Evolutionary conservation across 257 asterid genomes (phyloP).

Genomic region (Solanum chilense): DNA sequence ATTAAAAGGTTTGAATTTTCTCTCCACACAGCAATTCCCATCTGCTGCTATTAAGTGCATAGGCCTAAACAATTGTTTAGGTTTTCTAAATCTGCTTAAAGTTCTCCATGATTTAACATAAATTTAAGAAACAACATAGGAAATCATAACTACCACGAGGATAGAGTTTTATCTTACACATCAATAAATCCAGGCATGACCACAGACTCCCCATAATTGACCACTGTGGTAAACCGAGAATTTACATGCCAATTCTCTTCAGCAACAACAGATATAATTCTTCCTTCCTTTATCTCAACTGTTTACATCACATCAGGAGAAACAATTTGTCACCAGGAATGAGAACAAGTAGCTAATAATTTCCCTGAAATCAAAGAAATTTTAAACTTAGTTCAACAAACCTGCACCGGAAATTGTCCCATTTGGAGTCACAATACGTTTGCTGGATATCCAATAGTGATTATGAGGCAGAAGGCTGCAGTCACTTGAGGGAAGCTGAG

Average conservation of each 20-base stretch:
- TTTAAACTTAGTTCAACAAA: slow-evolving; percentile 9
- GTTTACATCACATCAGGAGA: slow-evolving; percentile 15
- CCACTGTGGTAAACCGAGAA: slow-evolving; percentile 28
- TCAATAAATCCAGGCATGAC: slow-evolving; percentile 93
- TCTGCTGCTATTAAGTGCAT: not conserved
- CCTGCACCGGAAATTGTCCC: slow-evolving; percentile 83
- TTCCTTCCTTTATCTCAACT: slow-evolving; percentile 79
- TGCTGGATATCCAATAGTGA: slow-evolving; percentile 89
- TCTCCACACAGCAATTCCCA: not conserved
- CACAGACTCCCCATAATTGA: slow-evolving; percentile 73
- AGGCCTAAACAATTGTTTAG: not conserved
- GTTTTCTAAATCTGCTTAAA: not conserved
- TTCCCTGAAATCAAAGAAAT: not conserved
- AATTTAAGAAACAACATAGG: not conserved
- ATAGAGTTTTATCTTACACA: slow-evolving; percentile 47
- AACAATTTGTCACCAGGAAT: not conserved
- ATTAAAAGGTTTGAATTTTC: not conserved
- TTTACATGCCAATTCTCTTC: slow-evolving; percentile 56
- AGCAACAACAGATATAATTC: slow-evolving; percentile 51
- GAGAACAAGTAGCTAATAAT: not conserved
- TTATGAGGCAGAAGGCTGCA: slow-evolving; percentile 68
- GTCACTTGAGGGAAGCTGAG: slow-evolving; percentile 38
- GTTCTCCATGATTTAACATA: not conserved
- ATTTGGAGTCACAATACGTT: slow-evolving; percentile 64
- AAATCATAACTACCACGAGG: not conserved